Conservation (phyloP, 2,329 filamentous ascomycete species). For the Beauveria asiatica region DNA sequence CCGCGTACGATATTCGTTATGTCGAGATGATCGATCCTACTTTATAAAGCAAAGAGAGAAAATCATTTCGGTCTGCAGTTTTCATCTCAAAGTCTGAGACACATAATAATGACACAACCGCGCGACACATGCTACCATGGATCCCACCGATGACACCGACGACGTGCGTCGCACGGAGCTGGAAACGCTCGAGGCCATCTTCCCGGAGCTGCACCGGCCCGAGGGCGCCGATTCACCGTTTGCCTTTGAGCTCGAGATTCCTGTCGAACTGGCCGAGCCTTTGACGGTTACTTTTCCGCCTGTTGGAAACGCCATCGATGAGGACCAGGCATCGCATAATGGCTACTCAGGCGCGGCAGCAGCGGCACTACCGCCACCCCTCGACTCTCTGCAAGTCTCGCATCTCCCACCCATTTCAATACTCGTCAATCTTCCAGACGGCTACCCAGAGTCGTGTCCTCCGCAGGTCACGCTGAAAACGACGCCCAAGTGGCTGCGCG, state of each 20-base stretch:
- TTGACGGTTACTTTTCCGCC: slow-evolving; percentile 51
- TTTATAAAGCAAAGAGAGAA: not conserved
- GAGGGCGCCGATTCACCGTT: slow-evolving; percentile 32
- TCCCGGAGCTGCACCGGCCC: slow-evolving; percentile 50
- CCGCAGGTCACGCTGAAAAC: slow-evolving; percentile 45
- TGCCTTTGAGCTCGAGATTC: slow-evolving; percentile 47
- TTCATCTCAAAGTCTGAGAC: not conserved
- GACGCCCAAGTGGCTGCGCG: slow-evolving; percentile 48
- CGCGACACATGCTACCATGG: slow-evolving; percentile 5
- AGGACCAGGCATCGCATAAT: not conserved
- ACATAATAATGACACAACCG: slow-evolving; percentile 4
- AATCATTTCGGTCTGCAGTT: too few species aligned
- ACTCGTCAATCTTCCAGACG: slow-evolving; percentile 44
- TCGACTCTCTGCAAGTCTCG: slow-evolving; percentile 42
- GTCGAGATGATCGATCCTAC: not conserved
- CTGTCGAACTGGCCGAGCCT: slow-evolving; percentile 44
- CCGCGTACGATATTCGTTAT: not conserved
- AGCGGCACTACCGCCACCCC: slow-evolving; percentile 14
- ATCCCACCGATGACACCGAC: slow-evolving; percentile 8
- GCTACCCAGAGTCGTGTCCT: slow-evolving; percentile 47
- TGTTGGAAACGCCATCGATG: slow-evolving; percentile 18
- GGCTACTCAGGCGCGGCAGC: not conserved
- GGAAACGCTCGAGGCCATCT: slow-evolving; percentile 42
- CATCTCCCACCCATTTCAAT: slow-evolving; percentile 52
- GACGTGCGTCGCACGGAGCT: slow-evolving; percentile 10